Evolutionary conservation across 2,329 filamentous ascomycete species (phyloP).

Genomic region (Trichoderma atrobrunneum): DNA sequence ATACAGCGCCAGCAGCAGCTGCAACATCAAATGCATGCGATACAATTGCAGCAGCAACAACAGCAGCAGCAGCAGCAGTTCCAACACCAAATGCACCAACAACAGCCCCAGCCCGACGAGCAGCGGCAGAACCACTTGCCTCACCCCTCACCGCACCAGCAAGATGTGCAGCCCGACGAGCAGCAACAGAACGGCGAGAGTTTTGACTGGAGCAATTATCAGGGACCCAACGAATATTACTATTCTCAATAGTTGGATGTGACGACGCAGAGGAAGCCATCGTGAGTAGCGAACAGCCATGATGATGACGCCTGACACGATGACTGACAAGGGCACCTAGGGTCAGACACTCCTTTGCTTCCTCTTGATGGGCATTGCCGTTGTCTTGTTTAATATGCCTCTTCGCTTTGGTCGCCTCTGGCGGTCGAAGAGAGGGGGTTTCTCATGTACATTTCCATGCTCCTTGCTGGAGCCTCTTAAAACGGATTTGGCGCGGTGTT

Average conservation of each 20-base stretch:
- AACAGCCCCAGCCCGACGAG: background rate
- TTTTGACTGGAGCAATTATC: background rate
- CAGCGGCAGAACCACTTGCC: background rate
- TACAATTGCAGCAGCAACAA: background rate
- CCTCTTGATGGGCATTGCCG: too few relatives aligned
- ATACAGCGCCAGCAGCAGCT: background rate
- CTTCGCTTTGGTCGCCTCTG: background rate
- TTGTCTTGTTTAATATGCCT: background rate
- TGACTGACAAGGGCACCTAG: background rate
- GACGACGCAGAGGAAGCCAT: background rate
- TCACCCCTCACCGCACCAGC: background rate
- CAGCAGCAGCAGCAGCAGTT: background rate
- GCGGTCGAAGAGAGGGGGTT: background rate
- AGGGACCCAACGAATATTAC: background rate
- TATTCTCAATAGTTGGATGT: too few relatives aligned
- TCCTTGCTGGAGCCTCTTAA: background rate
- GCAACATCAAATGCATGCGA: background rate
- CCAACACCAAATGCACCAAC: background rate
- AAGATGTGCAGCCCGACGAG: background rate
- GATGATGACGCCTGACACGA: background rate
- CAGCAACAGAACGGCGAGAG: background rate
- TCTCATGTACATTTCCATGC: background rate
- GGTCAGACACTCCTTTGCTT: too few relatives aligned
- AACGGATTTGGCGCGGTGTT: background rate
- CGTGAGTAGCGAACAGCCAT: background rate